These are phyloP conservation scores for Leishmania guyanensis DNA, from an alignment of 208 protist genomes.

Conservation along the genomic window DNA sequence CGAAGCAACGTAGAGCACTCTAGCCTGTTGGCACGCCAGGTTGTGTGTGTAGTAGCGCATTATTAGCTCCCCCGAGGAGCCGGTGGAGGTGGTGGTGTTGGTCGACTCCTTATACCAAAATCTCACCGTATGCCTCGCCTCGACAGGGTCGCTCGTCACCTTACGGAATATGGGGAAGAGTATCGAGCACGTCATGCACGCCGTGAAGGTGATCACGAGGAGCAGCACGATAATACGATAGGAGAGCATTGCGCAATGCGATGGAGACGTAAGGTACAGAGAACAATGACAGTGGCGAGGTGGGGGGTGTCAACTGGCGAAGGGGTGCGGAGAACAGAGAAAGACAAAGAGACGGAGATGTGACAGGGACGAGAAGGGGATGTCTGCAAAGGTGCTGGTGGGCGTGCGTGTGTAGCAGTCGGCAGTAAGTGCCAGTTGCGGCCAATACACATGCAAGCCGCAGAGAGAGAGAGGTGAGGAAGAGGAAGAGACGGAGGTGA, in stretches of 20 bases:
- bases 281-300: not conserved
- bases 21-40: not conserved
- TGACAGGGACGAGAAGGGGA: not conserved
- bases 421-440: not conserved
- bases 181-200: constrained; percentile 7
- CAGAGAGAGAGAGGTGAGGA: not conserved
- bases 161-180: constrained; percentile 16
- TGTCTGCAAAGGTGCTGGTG: not conserved
- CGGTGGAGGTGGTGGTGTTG: not conserved
- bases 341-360: not conserved
- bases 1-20: not conserved
- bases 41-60: constrained; percentile 4
- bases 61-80: rapidly evolving
- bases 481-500: not conserved
- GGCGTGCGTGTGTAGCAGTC: not conserved
- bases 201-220: not conserved
- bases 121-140: not conserved
- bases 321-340: too few relatives aligned
- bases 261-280: too few relatives aligned
- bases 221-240: constrained; percentile 12
- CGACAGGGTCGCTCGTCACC: not conserved
- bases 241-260: constrained; percentile 7
- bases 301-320: not conserved
- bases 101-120: constrained; percentile 9
- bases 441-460: not conserved